Base-by-base conservation (phyloP, 164 flowering plant genomes). In the Buxus sempervirens region DNA sequence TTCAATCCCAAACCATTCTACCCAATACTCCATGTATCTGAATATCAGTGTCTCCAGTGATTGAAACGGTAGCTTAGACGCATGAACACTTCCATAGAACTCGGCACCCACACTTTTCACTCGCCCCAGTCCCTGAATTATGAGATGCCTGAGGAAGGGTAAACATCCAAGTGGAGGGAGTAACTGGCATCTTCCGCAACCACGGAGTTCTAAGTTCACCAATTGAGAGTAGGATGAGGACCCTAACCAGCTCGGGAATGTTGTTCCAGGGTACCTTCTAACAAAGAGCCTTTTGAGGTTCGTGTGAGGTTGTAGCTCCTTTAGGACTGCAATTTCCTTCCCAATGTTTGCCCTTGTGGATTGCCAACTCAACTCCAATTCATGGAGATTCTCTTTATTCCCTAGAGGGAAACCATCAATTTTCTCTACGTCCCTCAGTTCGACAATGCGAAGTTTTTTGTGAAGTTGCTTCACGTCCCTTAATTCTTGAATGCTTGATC, bases 161-260 rank as follows among this genome's bases (percentile, higher is more conserved):
- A 80, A 65, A 16, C 60, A 75, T 27, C 78, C 79, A 6, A 77
- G 68, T 56, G 80, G 48, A 22, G 83, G 83, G 23, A 80, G 65
- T 45, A 61, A 42, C 5, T 42, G 7, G 54, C 77, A 75, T n/a
- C 49, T 58, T 24, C 25, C 19, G 48, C 75, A 76, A 26, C 58
- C 12, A 16, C 25, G 36, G 26, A 69, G 60, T 7, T 45, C 54
- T 19, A 76, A 4, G 28, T 49, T 23, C 21, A 24, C 5, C 12
- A 45, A 10, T 1, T 10, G 48, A 16, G 70, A 56, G 59, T 60
- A 69, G 20, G 66, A 49, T 16, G 70, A 67, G 19, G 58, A 61
- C 12, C 63, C 66, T 4, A 76, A 42, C 73, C 79, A 72, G 19
- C n/a, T 36, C 10, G 78, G 72, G 66, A 71, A 76, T 45, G 22